phyloP scores from a whole-genome alignment of 202 grass and related monocot species.

The Cymbopogon flexuosus region DNA sequence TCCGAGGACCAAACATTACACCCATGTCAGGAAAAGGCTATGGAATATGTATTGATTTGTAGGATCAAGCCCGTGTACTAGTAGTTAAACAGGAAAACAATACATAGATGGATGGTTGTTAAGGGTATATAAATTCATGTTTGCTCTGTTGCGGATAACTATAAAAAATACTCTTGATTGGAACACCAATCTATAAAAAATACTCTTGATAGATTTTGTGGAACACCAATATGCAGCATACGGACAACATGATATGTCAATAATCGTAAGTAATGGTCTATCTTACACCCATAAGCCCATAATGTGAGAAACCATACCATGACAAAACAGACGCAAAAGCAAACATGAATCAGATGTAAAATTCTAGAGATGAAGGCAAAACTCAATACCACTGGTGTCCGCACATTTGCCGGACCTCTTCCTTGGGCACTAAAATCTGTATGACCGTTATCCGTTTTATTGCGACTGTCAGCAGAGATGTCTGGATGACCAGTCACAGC shows the following conservation, averaged over 20 bases:
- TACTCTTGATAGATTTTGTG: not conserved
- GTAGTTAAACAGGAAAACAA: not conserved
- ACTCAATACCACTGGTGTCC: conserved; percentile 60
- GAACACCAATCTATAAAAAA: conserved; percentile 19
- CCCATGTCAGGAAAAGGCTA: not conserved
- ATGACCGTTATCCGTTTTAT: conserved; percentile 56
- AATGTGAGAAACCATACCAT: conserved; percentile 4
- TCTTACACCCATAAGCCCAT: not conserved
- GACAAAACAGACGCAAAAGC: conserved; percentile 9
- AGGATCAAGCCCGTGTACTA: not conserved
- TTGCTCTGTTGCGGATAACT: not conserved
- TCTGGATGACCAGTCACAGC: conserved; percentile 80
- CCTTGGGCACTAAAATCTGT: conserved; percentile 60
- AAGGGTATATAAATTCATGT: not conserved
- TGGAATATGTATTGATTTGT: conserved; percentile 1
- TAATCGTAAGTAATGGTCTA: not conserved
- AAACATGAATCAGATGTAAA: conserved; percentile 21
- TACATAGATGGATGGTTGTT: not conserved
- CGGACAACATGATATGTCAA: not conserved
- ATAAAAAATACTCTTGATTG: not conserved
- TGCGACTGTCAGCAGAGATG: conserved; percentile 53
- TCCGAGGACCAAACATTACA: not conserved
- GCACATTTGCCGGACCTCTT: conserved; percentile 45
- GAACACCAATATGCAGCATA: conserved; percentile 18
- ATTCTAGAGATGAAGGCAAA: not conserved